Conservation (phyloP, 192 early-diverging fungal genomes). For the Phlyctochytrium planicorne region DNA sequence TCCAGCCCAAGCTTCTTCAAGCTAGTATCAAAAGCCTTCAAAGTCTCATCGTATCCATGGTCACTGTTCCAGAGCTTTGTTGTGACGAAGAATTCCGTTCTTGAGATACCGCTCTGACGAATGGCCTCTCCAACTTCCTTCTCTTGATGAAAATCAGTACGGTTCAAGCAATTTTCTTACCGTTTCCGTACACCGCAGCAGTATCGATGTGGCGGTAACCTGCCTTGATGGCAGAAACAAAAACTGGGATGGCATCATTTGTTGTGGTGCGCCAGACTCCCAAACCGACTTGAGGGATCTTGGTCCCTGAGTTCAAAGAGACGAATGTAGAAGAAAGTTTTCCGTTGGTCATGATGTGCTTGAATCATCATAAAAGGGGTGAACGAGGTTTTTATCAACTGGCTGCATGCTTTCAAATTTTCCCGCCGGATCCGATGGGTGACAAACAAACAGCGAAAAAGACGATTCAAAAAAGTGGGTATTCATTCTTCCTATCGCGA, state of each 20-base stretch:
- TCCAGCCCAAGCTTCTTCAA: constrained; percentile 50
- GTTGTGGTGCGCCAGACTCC: constrained; percentile 33
- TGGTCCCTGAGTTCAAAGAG: constrained; percentile 18
- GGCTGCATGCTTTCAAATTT: too few species aligned
- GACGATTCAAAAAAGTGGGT: too few species aligned
- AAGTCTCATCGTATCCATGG: constrained; percentile 49
- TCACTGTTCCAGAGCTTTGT: constrained; percentile 73
- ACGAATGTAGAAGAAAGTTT: background rate
- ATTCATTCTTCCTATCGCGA: too few species aligned
- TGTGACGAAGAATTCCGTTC: constrained; percentile 57
- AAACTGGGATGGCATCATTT: constrained; percentile 12
- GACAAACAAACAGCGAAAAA: too few species aligned
- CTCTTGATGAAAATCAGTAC: background rate
- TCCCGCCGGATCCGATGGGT: too few species aligned
- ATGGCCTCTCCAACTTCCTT: constrained; percentile 29
- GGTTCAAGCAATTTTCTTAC: too few species aligned
- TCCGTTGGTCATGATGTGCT: constrained; percentile 2
- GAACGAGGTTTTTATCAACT: too few species aligned
- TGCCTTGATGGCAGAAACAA: constrained; percentile 32
- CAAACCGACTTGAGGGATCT: constrained; percentile 37
- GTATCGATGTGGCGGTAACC: constrained; percentile 51
- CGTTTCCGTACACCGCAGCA: constrained; percentile 35
- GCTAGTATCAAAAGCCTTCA: constrained; percentile 52
- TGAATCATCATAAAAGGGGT: too few species aligned
- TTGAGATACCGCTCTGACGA: constrained; percentile 21